phyloP scores from a whole-genome alignment of 257 asterid species.

The Solanum raphanifolium region DNA sequence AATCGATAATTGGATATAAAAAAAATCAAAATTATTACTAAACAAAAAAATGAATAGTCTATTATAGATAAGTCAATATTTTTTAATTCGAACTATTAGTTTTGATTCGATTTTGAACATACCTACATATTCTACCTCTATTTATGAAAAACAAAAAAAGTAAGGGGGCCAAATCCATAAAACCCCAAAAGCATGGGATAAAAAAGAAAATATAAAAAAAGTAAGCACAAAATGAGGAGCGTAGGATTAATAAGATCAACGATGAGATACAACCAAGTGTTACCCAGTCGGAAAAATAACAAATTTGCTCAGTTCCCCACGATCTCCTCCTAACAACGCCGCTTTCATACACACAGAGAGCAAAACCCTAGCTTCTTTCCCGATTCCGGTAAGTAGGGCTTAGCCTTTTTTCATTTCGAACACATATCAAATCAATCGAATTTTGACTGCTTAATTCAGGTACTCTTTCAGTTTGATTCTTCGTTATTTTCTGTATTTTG shows the following conservation, averaged over 20 bases:
- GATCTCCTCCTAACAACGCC: neutral
- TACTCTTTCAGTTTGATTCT: neutral
- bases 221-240: neutral
- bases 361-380: neutral
- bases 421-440: neutral
- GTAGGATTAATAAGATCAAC: neutral
- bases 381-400: neutral
- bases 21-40: no score
- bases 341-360: neutral
- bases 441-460: neutral
- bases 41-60: no score
- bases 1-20: no score
- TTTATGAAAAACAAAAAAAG: neutral
- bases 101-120: no score
- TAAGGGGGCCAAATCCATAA: neutral
- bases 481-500: neutral
- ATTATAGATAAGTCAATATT: no score
- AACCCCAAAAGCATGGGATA: neutral
- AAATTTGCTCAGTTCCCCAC: neutral
- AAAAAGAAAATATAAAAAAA: neutral
- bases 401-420: neutral
- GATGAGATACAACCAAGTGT: neutral
- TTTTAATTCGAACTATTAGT: no score
- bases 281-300: neutral
- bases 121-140: neutral